Evolutionary conservation across 345 rosid genomes (phyloP), one percentile per base, ranked within the genome.

Genomic region (Corchorus olitorius): DNA sequence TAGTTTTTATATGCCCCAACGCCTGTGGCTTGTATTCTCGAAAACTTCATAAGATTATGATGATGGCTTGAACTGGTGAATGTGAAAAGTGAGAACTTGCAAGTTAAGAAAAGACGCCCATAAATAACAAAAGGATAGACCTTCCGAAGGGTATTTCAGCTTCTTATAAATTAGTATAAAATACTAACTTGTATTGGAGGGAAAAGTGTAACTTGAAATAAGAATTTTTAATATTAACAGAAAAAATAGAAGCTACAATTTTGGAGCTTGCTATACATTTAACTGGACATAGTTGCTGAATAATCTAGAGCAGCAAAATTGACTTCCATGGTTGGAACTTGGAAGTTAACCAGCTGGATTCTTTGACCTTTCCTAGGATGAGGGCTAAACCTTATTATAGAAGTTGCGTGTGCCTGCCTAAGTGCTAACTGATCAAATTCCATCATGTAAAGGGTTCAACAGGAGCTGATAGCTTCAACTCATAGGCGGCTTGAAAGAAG

Each of bases 401-500:
- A 62, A 27, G 68, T 74, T 55, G 43, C 70, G 27, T 27, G 27
- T 27, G 27, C 59, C 59, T 64, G 74, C 76, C 76, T 66, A 17
- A 8, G 17, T 48, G 46, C 2, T 50, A 34, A 69, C 46, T n/a
- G 34, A 52, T 70, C 15, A 66, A 53, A 17, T 70, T 4, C 60
- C 45, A 19, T 76, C 80, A 85, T 35, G 39, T 54, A 60, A 88
- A 88, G 81, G 89, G 83, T 72, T 91, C 89, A 58, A 91, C 89
- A 13, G 98, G 97, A 73, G 97, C 93, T 2, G 97, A 88, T 34
- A 84, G 77, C 79, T 88, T 74, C 50, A 96, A 93, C 74, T 96
- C 97, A 80, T 90, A 88, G 5, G 99, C 97, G 66, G 98, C 98
- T 81, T 96, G 97, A 80, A 89, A 92, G 81, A 81, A 96, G 37